These are phyloP conservation scores for Heracleum sosnowskyi DNA, from an alignment of 129 eudicot species.

Conservation along the genomic window DNA sequence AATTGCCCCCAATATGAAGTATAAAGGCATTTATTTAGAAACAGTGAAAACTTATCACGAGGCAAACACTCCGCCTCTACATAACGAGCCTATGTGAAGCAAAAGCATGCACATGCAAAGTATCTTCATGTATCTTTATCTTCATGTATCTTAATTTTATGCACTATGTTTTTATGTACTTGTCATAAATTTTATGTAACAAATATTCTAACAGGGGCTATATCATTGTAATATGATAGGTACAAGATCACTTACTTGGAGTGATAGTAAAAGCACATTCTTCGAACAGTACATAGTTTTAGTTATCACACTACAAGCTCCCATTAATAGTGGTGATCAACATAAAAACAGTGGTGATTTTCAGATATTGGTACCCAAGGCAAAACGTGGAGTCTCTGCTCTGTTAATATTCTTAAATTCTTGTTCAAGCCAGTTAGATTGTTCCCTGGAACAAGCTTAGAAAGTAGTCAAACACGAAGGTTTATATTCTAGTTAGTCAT, in stretches of 20 bases:
- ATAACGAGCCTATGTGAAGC: no score
- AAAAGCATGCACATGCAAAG: no score
- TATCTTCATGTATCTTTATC: no score
- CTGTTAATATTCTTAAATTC: conserved; percentile 61
- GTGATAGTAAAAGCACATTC: conserved; percentile 74
- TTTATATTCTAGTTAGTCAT: background rate
- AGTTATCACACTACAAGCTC: conserved; percentile 50
- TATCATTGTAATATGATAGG: conserved; percentile 33
- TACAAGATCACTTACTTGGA: conserved; percentile 90
- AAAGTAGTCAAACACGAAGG: background rate
- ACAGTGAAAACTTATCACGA: no score
- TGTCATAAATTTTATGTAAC: background rate
- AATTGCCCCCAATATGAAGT: no score
- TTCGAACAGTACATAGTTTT: conserved; percentile 55
- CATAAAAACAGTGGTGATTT: conserved; percentile 36
- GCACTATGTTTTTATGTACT: background rate
- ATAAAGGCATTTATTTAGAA: no score
- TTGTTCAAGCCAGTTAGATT: conserved; percentile 54
- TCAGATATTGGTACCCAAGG: conserved; percentile 69
- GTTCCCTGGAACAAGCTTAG: conserved; percentile 32
- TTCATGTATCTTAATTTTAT: background rate
- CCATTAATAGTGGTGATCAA: conserved; percentile 24
- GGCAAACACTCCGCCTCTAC: no score
- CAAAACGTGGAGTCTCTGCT: conserved; percentile 86
- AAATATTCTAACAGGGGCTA: background rate